phyloP scores from a whole-genome alignment of 192 early-diverging fungal genomes.

The Rhizoclosmatium sp. region DNA sequence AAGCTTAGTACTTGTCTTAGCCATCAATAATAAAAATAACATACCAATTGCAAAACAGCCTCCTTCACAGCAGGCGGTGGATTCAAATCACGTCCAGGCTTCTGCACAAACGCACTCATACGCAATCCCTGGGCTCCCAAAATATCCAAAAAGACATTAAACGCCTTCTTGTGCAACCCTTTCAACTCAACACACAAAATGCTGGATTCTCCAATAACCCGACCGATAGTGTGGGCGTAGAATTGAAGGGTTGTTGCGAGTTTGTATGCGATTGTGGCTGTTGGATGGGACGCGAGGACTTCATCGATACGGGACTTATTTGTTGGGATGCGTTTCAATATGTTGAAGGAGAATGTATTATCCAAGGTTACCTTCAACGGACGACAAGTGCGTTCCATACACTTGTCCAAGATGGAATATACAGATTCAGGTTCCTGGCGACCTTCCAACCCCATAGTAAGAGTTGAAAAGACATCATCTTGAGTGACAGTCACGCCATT shows the following conservation, averaged over 20 bases:
- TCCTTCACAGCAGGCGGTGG: conserved; percentile 74
- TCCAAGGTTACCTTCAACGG: conserved; percentile 69
- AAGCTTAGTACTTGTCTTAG: background rate
- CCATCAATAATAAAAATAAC: no score
- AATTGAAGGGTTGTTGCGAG: conserved; percentile 80
- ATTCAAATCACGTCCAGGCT: conserved; percentile 64
- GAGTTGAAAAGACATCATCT: conserved; percentile 26
- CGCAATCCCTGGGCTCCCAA: conserved; percentile 57
- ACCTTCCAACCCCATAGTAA: conserved; percentile 7
- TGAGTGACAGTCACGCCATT: background rate
- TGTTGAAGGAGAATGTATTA: background rate
- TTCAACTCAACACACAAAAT: conserved; percentile 61
- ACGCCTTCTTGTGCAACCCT: conserved; percentile 62
- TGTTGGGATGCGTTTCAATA: background rate
- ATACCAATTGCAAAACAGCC: conserved; percentile 71
- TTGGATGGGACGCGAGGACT: conserved; percentile 72
- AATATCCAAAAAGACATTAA: conserved; percentile 64
- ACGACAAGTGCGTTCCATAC: conserved; percentile 74
- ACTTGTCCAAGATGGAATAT: conserved; percentile 65
- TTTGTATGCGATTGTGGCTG: conserved; percentile 71
- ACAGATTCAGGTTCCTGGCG: conserved; percentile 18
- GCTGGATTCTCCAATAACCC: conserved; percentile 63
- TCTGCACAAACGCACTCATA: conserved; percentile 52
- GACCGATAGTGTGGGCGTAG: conserved; percentile 72
- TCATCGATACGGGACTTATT: conserved; percentile 76